Base-by-base conservation (phyloP, 306 rosid species). In the Senna siamea region DNA sequence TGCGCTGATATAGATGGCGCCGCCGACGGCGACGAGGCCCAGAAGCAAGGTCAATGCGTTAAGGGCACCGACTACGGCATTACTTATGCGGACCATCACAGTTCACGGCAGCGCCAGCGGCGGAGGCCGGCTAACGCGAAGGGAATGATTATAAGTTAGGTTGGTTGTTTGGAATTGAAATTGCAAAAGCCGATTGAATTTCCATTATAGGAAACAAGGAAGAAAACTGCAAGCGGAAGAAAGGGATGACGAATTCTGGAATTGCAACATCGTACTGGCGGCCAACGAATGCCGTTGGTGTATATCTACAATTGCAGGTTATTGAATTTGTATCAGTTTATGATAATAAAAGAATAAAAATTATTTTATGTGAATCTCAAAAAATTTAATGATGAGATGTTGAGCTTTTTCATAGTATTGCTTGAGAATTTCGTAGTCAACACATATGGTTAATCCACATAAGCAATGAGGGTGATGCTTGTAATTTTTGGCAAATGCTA, bases 21-120 rank as follows among this genome's bases (percentile, higher is more conserved):
- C 11, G 2, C 34, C 81, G 30, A 91, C 73, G 17, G 89, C 87
- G 14, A 84, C 79, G 5, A 84, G 14, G 2, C 96, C 96, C 0
- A 80, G 70, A 11, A 91, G 35, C 5, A 91, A 62, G 12, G 97
- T 73, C 10, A 79, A 71, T 2, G 66, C 32, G 87, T 91, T 91
- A 11, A 93, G 88, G 11, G 81, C 56, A 2, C 88, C 89, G 1
- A 93, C 81, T 9, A 84, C 59, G 51, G 84, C 76, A 83, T 93
- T 91, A 87, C 92, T 88, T 55, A 85, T 32, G 32, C 89, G 93
- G 66, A 70, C 37, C 96, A 87, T 89, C 38, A 37, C 3, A 9
- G 18, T 10, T n/a, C 6, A 6, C 44, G 56, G 6, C 32, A 11
- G 38, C 66, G 43, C 48, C 67, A 1, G 5, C 67, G 9, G 50